A percentile compares a stretch with the other conserved stretches of the same genome.
Conservation (phyloP, 352 stramenopile genomes). For the Globisporangium paroecandrum region DNA sequence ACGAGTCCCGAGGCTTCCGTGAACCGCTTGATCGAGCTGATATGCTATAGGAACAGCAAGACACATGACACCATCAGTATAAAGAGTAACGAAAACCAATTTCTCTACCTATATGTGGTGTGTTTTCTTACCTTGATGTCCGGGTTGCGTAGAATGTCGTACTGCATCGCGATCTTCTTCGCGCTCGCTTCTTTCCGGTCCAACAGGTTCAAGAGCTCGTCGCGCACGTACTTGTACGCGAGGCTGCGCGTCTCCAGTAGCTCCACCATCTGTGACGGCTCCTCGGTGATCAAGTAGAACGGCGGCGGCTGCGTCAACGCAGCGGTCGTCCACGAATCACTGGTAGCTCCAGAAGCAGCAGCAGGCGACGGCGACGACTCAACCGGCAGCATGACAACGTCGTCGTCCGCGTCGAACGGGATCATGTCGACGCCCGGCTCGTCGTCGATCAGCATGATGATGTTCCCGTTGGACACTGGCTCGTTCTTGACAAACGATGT, state of each 20-base stretch:
- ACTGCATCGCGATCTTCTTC: constrained; percentile 48
- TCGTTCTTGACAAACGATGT: constrained; percentile 14
- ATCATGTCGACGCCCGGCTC: constrained; percentile 32
- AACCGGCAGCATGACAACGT: constrained; percentile 17
- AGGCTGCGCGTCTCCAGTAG: constrained; percentile 45
- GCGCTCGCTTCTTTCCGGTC: constrained; percentile 34
- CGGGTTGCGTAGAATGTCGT: constrained; percentile 53
- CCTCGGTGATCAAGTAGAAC: constrained; percentile 53
- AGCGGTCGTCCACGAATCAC: background rate
- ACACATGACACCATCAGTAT: background rate
- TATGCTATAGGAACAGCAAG: constrained; percentile 25
- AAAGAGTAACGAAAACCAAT: background rate
- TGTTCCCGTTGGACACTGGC: constrained; percentile 13
- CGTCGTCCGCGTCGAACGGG: constrained; percentile 26
- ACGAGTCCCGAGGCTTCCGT: constrained; percentile 50
- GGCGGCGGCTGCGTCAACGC: constrained; percentile 5
- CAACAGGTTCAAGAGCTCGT: constrained; percentile 50
- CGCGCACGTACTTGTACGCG: constrained; percentile 61
- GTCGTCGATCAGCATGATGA: constrained; percentile 34
- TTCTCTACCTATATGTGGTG: no score
- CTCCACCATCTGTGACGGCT: constrained; percentile 22
- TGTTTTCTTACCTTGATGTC: constrained; percentile 36
- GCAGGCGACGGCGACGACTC: background rate
- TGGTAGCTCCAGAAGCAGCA: background rate
- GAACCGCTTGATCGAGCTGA: constrained; percentile 62